Percentiles rank a stretch among this genome's conserved stretches.
phyloP scores from a whole-genome alignment of 768 basidiomycete species.

The Rhodosporidiobolus sp. region DNA sequence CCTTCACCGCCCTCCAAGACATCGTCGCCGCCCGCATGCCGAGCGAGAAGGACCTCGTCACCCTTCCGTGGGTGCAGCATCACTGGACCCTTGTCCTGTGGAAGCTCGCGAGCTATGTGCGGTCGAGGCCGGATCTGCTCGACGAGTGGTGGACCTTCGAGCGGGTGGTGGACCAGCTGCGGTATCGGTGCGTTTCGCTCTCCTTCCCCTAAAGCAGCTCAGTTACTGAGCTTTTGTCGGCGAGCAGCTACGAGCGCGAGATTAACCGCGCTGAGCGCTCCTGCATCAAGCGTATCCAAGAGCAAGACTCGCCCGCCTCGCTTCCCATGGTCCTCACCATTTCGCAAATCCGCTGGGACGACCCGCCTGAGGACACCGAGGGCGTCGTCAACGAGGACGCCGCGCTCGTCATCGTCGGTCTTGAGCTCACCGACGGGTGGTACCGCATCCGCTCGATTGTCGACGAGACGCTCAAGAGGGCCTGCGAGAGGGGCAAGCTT shows the following conservation, averaged over 20 bases:
- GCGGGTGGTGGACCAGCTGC: conserved; percentile 75
- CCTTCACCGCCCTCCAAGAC: conserved; percentile 42
- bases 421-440: conserved; percentile 98
- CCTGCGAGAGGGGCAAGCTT: conserved; percentile 64
- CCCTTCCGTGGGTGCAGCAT: conserved; percentile 80
- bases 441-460: conserved; percentile 75
- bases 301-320: conserved; percentile 74
- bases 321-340: conserved; percentile 82
- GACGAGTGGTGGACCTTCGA: conserved; percentile 75
- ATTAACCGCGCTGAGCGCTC: conserved; percentile 73
- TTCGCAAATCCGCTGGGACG: conserved; percentile 64
- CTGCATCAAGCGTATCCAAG: conserved; percentile 71
- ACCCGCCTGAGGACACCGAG: conserved; percentile 34
- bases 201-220: too few species aligned
- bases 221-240: too few species aligned
- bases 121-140: conserved; percentile 62
- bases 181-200: conserved; percentile 65
- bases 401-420: conserved; percentile 54
- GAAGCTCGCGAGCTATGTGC: conserved; percentile 85
- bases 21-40: conserved; percentile 51
- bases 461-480: conserved; percentile 70
- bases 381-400: conserved; percentile 41
- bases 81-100: conserved; percentile 88
- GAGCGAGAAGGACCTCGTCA: conserved; percentile 55
- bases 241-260: conserved; percentile 87